These are phyloP conservation scores for Lodderomyces parapsilosis DNA, from an alignment of 1,139 yeast genomes.

Conservation along the genomic window DNA sequence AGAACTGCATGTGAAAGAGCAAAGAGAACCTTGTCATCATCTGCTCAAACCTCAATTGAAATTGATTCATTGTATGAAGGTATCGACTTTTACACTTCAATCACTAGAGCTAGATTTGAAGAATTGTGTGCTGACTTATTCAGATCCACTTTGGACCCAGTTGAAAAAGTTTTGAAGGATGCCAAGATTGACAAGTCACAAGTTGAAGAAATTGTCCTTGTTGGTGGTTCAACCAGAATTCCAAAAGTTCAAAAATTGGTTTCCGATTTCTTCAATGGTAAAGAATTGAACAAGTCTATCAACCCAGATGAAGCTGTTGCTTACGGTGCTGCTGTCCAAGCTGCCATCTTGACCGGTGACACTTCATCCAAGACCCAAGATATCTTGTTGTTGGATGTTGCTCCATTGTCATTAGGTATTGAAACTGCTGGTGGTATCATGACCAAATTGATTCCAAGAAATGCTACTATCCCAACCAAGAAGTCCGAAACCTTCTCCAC, in stretches of 20 bases:
- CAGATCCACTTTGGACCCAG: constrained; percentile 89
- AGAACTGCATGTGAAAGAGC: constrained; percentile 98
- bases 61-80: constrained; percentile 96
- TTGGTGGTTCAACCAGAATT: constrained; percentile 98
- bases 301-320: constrained; percentile 81
- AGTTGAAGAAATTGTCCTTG: constrained; percentile 88
- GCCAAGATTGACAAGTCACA: constrained; percentile 81
- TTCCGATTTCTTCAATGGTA: constrained; percentile 85
- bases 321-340: constrained; percentile 68
- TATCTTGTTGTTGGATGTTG: constrained; percentile 49
- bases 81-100: constrained; percentile 86
- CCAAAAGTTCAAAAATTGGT: constrained; percentile 93
- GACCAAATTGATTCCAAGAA: constrained; percentile 49
- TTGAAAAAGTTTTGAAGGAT: constrained; percentile 88
- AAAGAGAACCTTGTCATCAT: constrained; percentile 87
- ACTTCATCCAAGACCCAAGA: constrained; percentile 50
- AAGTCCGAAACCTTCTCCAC: constrained; percentile 49
- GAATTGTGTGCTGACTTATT: constrained; percentile 85
- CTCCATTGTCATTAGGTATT: constrained; percentile 50
- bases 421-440: constrained; percentile 51
- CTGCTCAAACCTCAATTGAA: constrained; percentile 89
- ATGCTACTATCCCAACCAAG: constrained; percentile 49
- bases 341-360: constrained; percentile 91
- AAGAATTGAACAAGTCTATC: constrained; percentile 92
- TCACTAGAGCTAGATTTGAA: constrained; percentile 95